A percentile compares a stretch with the other conserved stretches of the same genome.
phyloP scores from a whole-genome alignment of 164 flowering plant species.

The Pachysandra terminalis region DNA sequence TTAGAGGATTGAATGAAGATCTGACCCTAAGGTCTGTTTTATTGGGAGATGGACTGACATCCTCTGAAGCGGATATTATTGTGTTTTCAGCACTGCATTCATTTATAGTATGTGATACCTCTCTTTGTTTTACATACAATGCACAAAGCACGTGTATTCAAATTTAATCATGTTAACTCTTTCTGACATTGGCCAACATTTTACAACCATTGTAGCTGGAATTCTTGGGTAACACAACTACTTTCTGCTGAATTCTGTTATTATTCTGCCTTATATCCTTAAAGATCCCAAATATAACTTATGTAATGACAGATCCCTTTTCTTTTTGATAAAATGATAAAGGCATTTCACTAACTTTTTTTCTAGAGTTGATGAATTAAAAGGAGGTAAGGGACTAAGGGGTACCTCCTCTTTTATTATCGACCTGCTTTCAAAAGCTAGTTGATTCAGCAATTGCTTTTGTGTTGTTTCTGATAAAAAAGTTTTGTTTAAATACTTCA shows the following conservation, averaged over 20 bases:
- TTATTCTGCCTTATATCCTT: background rate
- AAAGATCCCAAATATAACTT: background rate
- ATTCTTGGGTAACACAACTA: background rate
- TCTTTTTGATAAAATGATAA: no score
- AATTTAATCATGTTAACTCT: background rate
- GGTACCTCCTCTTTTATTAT: background rate
- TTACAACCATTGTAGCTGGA: background rate
- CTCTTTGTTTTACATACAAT: background rate
- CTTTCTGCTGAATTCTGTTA: no score
- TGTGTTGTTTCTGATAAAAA: background rate
- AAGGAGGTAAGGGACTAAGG: no score
- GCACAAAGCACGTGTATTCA: background rate
- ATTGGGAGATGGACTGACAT: constrained; percentile 60
- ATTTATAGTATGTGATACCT: constrained; percentile 48
- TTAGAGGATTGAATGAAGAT: constrained; percentile 53
- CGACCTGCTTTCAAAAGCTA: background rate
- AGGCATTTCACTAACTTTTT: background rate
- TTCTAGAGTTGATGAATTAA: background rate
- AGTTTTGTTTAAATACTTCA: background rate
- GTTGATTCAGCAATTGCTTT: background rate
- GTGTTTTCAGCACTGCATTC: constrained; percentile 65
- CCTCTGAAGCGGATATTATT: constrained; percentile 70
- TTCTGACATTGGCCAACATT: background rate
- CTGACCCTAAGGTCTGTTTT: constrained; percentile 58
- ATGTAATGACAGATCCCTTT: background rate